A percentile compares a stretch with the other conserved stretches of the same genome.
These are phyloP conservation scores for Apiotrichum porosum DNA, from an alignment of 1,284 basidiomycete species.

Conservation along the genomic window DNA sequence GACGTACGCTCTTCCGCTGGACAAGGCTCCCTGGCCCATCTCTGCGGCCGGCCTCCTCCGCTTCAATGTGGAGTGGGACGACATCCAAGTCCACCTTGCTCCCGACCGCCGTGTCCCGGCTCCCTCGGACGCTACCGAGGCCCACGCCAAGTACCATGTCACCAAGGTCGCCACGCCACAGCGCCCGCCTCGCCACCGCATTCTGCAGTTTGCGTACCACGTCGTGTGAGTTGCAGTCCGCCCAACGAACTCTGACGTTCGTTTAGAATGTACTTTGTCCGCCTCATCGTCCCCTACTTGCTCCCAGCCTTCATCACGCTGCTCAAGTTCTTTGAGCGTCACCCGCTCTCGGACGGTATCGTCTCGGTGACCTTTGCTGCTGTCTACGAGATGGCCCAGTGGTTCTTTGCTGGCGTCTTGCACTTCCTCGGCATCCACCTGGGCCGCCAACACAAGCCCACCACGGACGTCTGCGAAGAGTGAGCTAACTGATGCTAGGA, in stretches of 20 bases:
- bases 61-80: constrained; percentile 13
- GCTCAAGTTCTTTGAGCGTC: constrained; percentile 26
- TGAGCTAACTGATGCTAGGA: too few relatives aligned
- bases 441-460: too few relatives aligned
- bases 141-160: constrained; percentile 27
- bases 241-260: too few relatives aligned
- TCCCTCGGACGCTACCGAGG: constrained; percentile 13
- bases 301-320: constrained; percentile 20
- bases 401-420: neutral
- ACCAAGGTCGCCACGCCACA: constrained; percentile 24
- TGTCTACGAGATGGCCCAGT: constrained; percentile 15
- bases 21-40: constrained; percentile 11
- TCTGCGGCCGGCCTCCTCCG: constrained; percentile 6
- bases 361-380: constrained; percentile 20
- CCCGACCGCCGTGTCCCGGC: constrained; percentile 20
- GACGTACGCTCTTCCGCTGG: constrained; percentile 20
- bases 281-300: constrained; percentile 16
- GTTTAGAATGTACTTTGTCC: constrained; percentile 7
- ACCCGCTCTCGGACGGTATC: constrained; percentile 24
- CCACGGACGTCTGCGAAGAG: too few relatives aligned
- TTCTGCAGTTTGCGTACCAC: constrained; percentile 3
- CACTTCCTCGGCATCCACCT: neutral
- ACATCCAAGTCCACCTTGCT: constrained; percentile 21
- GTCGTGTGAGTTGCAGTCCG: constrained; percentile 20
- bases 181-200: constrained; percentile 1